Conservation (phyloP, 2,329 filamentous ascomycete species). For the Arthrobotrys megalospora region DNA sequence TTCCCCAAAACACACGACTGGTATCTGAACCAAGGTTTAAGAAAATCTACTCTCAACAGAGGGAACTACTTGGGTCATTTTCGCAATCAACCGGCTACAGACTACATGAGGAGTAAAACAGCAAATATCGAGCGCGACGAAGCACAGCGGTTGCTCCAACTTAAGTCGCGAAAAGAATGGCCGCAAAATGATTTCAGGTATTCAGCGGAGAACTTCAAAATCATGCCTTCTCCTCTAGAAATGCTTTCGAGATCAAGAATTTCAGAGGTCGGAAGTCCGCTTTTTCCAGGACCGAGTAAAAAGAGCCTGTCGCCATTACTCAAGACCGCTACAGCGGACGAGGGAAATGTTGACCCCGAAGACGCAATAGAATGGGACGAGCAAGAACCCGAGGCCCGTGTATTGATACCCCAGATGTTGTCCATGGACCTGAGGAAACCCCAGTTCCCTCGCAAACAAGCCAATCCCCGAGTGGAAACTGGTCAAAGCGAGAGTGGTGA, state of each 20-base stretch:
- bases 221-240: conserved; percentile 6
- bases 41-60: not conserved
- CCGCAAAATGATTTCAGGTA: not conserved
- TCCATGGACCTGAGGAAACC: conserved; percentile 10
- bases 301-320: conserved; percentile 1
- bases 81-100: not conserved
- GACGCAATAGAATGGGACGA: conserved; percentile 8
- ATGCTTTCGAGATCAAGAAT: not conserved
- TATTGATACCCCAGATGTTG: conserved; percentile 6
- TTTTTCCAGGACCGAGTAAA: not conserved
- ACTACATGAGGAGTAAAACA: conserved; percentile 8
- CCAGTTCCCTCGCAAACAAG: not conserved
- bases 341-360: conserved; percentile 3
- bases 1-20: conserved; percentile 1
- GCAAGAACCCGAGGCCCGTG: not conserved
- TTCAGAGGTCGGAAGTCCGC: not conserved
- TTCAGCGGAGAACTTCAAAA: not conserved
- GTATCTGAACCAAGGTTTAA: conserved; percentile 22
- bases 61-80: conserved; percentile 6
- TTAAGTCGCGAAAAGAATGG: not conserved
- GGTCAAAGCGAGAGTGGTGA: not conserved
- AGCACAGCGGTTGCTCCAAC: not conserved
- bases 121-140: conserved; percentile 21
- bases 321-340: not conserved
- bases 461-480: not conserved